Evolutionary conservation across 352 stramenopile genomes (phyloP).

Genomic region (Globisporangium lucens): DNA sequence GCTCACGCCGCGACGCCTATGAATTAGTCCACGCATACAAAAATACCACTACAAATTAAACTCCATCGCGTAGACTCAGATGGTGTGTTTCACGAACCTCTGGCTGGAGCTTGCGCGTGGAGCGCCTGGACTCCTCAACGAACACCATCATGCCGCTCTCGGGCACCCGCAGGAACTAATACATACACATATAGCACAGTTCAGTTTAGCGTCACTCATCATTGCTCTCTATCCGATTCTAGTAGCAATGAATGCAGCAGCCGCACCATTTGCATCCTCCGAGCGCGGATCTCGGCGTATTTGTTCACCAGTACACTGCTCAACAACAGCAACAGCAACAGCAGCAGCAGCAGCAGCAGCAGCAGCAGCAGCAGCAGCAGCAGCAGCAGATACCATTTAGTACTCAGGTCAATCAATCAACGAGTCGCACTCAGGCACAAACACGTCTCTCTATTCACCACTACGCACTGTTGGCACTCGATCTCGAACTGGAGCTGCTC

Average conservation of each 20-base stretch:
- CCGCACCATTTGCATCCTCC: conserved; percentile 37
- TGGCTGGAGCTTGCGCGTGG: conserved; percentile 24
- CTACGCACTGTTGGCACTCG: conserved; percentile 38
- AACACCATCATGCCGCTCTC: conserved; percentile 35
- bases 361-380: neutral
- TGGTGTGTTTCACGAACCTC: conserved; percentile 12
- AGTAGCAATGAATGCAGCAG: neutral
- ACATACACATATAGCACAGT: neutral
- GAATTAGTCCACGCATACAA: neutral
- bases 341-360: neutral
- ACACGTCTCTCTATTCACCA: neutral
- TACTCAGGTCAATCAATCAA: too few relatives aligned
- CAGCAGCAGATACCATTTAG: neutral
- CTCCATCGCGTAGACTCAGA: too few relatives aligned
- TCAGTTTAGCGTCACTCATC: neutral
- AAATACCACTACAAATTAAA: neutral
- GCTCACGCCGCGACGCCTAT: conserved; percentile 29
- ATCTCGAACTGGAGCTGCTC: conserved; percentile 36
- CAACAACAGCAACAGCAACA: neutral
- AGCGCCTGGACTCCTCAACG: conserved; percentile 25
- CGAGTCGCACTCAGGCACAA: neutral
- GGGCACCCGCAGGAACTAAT: conserved; percentile 33
- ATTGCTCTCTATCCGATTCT: neutral
- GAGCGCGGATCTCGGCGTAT: conserved; percentile 41
- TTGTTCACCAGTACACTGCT: conserved; percentile 44